Conservation (phyloP, 1,284 basidiomycete species). For the Boletus sp. region DNA sequence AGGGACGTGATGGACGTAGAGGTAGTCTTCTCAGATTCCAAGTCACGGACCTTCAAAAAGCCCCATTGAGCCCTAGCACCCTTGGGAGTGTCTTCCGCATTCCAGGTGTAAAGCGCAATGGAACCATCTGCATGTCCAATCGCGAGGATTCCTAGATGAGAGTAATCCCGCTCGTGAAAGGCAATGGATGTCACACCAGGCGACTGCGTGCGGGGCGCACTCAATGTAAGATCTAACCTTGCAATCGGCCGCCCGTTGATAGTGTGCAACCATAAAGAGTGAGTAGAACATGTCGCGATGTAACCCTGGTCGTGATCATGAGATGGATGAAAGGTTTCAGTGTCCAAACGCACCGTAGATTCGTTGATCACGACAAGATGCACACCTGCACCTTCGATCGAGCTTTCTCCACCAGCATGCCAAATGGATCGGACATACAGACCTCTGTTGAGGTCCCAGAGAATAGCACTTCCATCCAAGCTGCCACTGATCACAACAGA, state of each 20-base stretch:
- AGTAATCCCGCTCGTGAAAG: slow-evolving; percentile 81
- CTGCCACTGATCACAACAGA: slow-evolving; percentile 83
- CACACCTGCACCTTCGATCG: slow-evolving; percentile 46
- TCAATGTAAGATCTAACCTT: slow-evolving; percentile 53
- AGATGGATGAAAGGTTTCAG: neutral
- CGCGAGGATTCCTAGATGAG: slow-evolving; percentile 63
- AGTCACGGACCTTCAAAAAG: slow-evolving; percentile 59
- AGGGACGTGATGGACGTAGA: slow-evolving; percentile 59
- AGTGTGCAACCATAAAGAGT: slow-evolving; percentile 71
- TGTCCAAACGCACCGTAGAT: slow-evolving; percentile 58
- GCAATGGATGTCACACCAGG: slow-evolving; percentile 62
- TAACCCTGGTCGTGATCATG: slow-evolving; percentile 53
- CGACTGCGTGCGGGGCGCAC: slow-evolving; percentile 35
- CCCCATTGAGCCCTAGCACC: slow-evolving; percentile 66
- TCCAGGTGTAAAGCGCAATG: slow-evolving; percentile 72
- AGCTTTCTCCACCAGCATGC: slow-evolving; percentile 47
- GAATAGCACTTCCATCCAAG: slow-evolving; percentile 75
- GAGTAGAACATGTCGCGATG: slow-evolving; percentile 74
- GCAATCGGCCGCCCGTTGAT: slow-evolving; percentile 77
- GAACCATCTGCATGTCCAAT: slow-evolving; percentile 65
- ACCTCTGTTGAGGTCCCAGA: slow-evolving; percentile 90
- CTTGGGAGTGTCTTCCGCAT: slow-evolving; percentile 59
- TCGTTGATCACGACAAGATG: slow-evolving; percentile 79
- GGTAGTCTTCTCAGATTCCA: slow-evolving; percentile 45
- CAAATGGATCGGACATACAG: slow-evolving; percentile 73